Evolutionary conservation across 352 stramenopile genomes (phyloP), one percentile per base, ranked within the genome.

Genomic region (Globisporangium acanthophoron): DNA sequence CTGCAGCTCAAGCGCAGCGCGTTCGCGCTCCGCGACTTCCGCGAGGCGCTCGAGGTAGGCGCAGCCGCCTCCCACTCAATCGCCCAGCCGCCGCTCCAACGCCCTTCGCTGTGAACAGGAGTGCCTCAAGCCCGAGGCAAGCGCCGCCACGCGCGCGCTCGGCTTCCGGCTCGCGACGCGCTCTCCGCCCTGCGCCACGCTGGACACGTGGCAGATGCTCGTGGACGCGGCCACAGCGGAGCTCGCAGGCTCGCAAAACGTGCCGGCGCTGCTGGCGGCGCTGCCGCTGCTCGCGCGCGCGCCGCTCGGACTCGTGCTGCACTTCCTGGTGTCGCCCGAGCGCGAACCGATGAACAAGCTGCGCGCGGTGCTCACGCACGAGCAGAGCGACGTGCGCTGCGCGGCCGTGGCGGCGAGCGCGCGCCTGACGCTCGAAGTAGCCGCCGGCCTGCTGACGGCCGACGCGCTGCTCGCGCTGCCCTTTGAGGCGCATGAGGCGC

Each of bases 291-390:
- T 94, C 15, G 67, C 78, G 55, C 64, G 80, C 37, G 61, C 90
- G 27, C 85, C 85, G 20, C 31, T 82, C 18, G 71, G 73, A 37
- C 70, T 90, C 16, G 65, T 92, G 21, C 55, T 94, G 16, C 52
- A 70, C 1, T 91, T 94, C 44, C 58, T 94, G 27, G 58, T 85
- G 21, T 69, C 80, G 9, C 66, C 69, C 12, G 85, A 94, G 52
- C 76, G 77, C 41, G 82, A 92, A 41, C 76, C 79, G 1, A 87
- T 91, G 74, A 92, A 91, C 59, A 91, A 91, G 52, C 57, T 94
- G 45, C 77, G 79, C 5, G 59, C 70, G 3, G 65, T 84, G 54
- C 66, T 94, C 5, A 74, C 70, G n/a, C 85, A 94, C 48, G 80
- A 90, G 33, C 69, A 84, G 37, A 70, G 59, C 39, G 70, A 87